Evolutionary conservation across 2,329 filamentous ascomycete genomes (phyloP), one percentile per base, ranked within the genome.

Genomic region (Diaporthe nobilis): DNA sequence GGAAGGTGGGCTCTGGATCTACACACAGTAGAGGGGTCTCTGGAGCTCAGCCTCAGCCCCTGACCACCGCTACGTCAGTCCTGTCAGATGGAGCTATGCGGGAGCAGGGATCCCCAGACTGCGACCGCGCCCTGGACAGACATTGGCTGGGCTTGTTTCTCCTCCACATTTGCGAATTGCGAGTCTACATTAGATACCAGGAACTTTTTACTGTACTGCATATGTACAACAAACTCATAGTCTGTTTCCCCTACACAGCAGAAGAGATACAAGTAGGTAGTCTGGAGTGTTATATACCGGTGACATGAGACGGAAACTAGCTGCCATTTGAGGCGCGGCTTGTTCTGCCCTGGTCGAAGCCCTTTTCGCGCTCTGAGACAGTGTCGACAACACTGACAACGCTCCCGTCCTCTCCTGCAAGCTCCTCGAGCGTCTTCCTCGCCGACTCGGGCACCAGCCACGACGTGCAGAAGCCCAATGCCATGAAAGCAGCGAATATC

Each of bases 401-500:
- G 44, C 72, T 55, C 47, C 78, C 75, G 39, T 80, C 80, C 47
- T 84, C 80, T 15, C 75, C 81, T 1, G 79, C 61, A 55, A 94
- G 86, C 82, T 92, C 88, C 82, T 94, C 94, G 42, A 96, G 88
- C 2, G 93, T 94, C 88, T 92, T 92, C 75, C 92, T 87, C 86
- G 93, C 94, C n/a, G 92, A 95, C 87, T 95, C 94, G 9, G 92
- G 92, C 75, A 95, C 94, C 74, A 94, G 85, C 2, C 94, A 84
- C 1, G 92, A 92, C 12, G 92, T 94, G 81, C 93, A 88, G 84
- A 90, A 86, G 75, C 94, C 94, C 74, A 91, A 86, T 42, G 95
- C 88, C 94, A 95, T 95, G 87, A 95, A 95, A 28, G 94, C 87
- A 6, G 93, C 92, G 81, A 89, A 90, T 79, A 95, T 95, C 87